These are phyloP conservation scores for Tillandsia leiboldiana DNA, from an alignment of 176 grass and related monocot species.

Conservation along the genomic window DNA sequence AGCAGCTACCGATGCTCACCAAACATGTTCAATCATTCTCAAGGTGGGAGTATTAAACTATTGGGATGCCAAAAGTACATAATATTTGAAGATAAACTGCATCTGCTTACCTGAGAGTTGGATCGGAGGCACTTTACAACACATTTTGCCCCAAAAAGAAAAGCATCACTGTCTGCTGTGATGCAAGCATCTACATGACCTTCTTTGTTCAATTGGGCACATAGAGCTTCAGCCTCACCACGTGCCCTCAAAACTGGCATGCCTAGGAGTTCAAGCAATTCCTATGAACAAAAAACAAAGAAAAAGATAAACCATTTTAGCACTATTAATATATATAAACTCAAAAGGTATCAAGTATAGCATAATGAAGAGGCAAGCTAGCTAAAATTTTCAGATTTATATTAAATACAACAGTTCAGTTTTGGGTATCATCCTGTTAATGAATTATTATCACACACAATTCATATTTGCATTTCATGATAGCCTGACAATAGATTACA, in stretches of 20 bases:
- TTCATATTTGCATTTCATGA: too few relatives aligned
- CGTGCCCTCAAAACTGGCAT: constrained; percentile 67
- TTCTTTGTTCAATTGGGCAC: constrained; percentile 71
- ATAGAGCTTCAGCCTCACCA: constrained; percentile 87
- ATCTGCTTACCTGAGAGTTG: constrained; percentile 60
- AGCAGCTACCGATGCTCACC: too few relatives aligned
- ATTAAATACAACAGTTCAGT: neutral
- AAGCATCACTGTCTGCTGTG: constrained; percentile 86
- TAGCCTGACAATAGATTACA: too few relatives aligned
- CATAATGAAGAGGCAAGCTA: too few relatives aligned
- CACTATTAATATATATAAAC: neutral
- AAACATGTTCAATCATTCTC: too few relatives aligned
- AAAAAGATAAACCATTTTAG: neutral
- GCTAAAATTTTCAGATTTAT: neutral
- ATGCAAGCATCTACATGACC: constrained; percentile 89
- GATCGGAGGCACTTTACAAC: constrained; percentile 66
- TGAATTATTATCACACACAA: too few relatives aligned
- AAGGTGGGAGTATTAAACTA: too few relatives aligned
- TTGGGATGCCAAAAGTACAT: neutral
- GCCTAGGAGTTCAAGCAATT: constrained; percentile 74
- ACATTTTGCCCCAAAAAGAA: constrained; percentile 87
- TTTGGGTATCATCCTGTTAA: too few relatives aligned
- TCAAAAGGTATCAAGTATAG: too few relatives aligned
- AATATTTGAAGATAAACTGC: constrained; percentile 1
- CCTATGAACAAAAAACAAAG: constrained; percentile 30